A percentile compares a stretch with the other conserved stretches of the same genome.
phyloP scores from a whole-genome alignment of 768 basidiomycete species.

The Holtermannia corniformis region DNA sequence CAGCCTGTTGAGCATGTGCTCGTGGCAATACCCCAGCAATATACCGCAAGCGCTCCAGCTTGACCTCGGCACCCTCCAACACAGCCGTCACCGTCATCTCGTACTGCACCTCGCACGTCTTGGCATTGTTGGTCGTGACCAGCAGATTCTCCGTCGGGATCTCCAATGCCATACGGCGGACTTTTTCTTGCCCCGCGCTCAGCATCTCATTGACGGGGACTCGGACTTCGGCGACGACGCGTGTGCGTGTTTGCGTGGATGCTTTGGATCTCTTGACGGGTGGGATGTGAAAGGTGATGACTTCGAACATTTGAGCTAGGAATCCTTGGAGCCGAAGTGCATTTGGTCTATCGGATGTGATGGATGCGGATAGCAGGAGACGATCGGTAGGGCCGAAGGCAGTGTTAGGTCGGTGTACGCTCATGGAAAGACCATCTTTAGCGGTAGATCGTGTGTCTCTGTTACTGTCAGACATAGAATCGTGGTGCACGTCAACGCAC shows the following conservation, averaged over 20 bases:
- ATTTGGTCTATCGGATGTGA: conserved; percentile 61
- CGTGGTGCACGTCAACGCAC: conserved; percentile 6
- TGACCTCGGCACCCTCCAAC: conserved; percentile 50
- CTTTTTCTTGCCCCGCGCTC: conserved; percentile 63
- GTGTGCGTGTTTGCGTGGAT: conserved; percentile 45
- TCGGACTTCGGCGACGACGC: conserved; percentile 58
- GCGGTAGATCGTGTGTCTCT: conserved; percentile 56
- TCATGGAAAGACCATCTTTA: conserved; percentile 53
- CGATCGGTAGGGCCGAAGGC: conserved; percentile 83
- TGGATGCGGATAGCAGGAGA: conserved; percentile 58
- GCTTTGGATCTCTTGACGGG: conserved; percentile 45
- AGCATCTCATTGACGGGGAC: conserved; percentile 64
- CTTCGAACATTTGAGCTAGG: conserved; percentile 69
- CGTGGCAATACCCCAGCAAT: conserved; percentile 28
- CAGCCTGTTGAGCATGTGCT: conserved; percentile 23
- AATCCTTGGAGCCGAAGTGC: conserved; percentile 71
- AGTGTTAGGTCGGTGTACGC: conserved; percentile 62
- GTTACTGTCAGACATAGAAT: conserved; percentile 57
- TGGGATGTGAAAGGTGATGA: conserved; percentile 52
- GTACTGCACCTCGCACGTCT: conserved; percentile 68
- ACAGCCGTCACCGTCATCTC: conserved; percentile 65
- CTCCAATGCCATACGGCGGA: conserved; percentile 49
- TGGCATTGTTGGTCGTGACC: conserved; percentile 63
- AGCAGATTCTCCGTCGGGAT: conserved; percentile 61
- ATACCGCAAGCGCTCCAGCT: conserved; percentile 26